Conservation (phyloP, 2,329 filamentous ascomycete genomes). For the Cordyceps farinosa region DNA sequence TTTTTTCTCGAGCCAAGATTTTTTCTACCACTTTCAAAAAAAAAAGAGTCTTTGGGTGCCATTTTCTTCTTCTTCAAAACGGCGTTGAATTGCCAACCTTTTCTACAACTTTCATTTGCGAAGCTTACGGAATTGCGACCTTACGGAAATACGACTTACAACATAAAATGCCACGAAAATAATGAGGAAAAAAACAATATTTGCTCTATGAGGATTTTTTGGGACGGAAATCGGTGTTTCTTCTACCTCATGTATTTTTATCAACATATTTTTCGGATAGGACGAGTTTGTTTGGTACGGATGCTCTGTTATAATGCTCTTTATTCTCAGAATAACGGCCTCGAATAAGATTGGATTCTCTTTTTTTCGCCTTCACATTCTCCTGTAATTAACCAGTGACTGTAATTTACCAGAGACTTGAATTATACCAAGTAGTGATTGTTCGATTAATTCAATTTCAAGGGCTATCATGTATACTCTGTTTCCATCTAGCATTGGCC, state of each 20-base stretch:
- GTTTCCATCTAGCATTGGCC: background rate
- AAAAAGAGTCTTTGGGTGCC: background rate
- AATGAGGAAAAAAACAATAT: background rate
- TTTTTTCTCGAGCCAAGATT: too few relatives aligned
- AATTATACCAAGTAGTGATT: background rate
- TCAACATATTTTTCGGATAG: background rate
- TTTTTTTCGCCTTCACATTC: background rate
- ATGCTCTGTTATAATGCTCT: background rate
- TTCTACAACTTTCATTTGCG: background rate
- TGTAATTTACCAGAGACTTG: background rate
- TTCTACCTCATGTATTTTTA: slow-evolving; percentile 11
- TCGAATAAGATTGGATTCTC: slow-evolving; percentile 12
- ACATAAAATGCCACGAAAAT: background rate
- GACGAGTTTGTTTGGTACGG: background rate
- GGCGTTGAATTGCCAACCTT: background rate
- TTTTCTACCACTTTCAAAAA: background rate
- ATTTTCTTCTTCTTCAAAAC: background rate
- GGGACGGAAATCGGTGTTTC: background rate
- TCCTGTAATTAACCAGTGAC: background rate
- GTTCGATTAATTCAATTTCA: too few relatives aligned
- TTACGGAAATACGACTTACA: background rate
- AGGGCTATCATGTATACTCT: too few relatives aligned
- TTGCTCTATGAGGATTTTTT: background rate
- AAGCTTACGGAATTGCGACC: background rate
- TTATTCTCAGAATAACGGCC: slow-evolving; percentile 1